Evolutionary conservation across 345 rosid genomes (phyloP).

Genomic region (Boechera divaricarpa): DNA sequence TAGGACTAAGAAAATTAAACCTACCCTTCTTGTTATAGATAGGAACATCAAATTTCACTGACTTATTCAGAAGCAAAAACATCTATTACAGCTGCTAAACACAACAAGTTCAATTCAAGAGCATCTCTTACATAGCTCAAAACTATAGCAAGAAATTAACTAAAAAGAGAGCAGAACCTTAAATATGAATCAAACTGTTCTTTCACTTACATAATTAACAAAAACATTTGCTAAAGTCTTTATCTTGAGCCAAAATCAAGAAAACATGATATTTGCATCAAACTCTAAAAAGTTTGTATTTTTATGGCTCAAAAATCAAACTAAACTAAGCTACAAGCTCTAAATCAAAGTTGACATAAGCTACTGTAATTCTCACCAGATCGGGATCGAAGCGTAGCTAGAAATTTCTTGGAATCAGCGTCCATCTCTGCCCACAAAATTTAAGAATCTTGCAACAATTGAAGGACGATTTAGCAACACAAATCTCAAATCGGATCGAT

Average conservation of each 20-base stretch:
- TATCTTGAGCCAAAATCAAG: background rate
- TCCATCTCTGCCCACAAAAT: constrained; percentile 58
- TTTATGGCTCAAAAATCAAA: background rate
- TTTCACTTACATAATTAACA: background rate
- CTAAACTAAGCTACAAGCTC: background rate
- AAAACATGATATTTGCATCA: background rate
- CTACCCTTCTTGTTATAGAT: background rate
- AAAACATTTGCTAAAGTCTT: background rate
- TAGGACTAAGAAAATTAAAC: background rate
- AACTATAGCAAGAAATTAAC: background rate
- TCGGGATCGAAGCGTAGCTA: constrained; percentile 85
- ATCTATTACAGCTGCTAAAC: constrained; percentile 11
- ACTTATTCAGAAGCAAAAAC: background rate
- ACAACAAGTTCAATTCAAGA: constrained; percentile 7
- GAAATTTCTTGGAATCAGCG: constrained; percentile 81
- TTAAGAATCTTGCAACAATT: background rate
- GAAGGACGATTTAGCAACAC: background rate
- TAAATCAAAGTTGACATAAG: background rate
- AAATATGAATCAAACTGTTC: background rate
- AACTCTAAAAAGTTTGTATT: background rate
- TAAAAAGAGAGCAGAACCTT: background rate
- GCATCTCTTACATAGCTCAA: background rate
- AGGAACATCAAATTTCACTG: background rate
- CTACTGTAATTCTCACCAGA: constrained; percentile 58
- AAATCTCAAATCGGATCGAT: constrained; percentile 24